A percentile compares a stretch with the other conserved stretches of the same genome.
phyloP scores from a whole-genome alignment of 148 eudicot genomes.

The Camellia granthamiana region DNA sequence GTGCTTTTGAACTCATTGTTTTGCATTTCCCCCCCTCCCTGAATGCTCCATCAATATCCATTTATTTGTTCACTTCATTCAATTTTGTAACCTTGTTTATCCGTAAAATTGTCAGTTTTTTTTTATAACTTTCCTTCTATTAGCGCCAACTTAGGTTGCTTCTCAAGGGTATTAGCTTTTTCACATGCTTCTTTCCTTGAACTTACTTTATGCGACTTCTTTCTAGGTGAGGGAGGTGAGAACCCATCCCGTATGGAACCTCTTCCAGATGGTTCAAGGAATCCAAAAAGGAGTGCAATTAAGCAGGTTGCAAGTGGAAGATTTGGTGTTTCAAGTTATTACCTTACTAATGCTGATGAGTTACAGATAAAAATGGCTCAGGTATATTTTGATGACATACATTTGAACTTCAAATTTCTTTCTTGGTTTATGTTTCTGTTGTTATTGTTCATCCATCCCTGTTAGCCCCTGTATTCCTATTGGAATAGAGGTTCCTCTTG shows the following conservation, averaged over 20 bases:
- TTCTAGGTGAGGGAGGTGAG: constrained; percentile 97
- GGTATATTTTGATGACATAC: constrained; percentile 38
- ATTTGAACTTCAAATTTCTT: neutral
- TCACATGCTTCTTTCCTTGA: neutral
- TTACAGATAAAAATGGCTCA: constrained; percentile 99
- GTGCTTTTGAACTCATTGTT: neutral
- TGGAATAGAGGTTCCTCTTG: constrained; percentile 63
- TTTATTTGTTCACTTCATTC: too few relatives aligned
- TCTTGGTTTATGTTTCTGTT: neutral
- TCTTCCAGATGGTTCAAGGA: constrained; percentile 85
- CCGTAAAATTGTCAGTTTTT: neutral
- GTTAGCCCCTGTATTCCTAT: constrained; percentile 27
- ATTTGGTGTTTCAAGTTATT: constrained; percentile 97
- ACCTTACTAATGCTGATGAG: constrained; percentile 98
- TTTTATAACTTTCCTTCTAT: too few relatives aligned
- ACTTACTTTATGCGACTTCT: constrained; percentile 7
- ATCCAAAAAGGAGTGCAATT: constrained; percentile 87
- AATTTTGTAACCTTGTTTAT: too few relatives aligned
- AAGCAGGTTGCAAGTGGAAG: constrained; percentile 99
- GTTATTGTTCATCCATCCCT: constrained; percentile 21
- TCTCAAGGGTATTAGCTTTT: neutral
- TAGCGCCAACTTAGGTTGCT: neutral
- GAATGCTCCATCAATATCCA: neutral
- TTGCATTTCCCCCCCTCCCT: neutral
- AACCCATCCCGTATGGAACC: constrained; percentile 94